phyloP scores from a whole-genome alignment of 2,329 filamentous ascomycete species.

The Paracorniculantispora psalliotae region DNA sequence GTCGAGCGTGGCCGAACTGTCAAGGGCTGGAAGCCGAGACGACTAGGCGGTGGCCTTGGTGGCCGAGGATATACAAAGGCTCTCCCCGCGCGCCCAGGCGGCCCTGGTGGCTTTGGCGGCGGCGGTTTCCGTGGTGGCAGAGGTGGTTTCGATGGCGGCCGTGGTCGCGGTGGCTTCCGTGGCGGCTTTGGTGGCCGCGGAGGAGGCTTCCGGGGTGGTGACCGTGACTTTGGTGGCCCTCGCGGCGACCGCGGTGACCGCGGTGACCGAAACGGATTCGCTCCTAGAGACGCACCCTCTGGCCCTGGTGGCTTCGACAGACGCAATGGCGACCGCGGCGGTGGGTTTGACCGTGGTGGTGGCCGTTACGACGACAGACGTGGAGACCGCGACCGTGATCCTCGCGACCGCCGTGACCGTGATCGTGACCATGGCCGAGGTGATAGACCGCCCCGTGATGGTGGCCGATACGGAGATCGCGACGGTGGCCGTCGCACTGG shows the following conservation, averaged over 20 bases:
- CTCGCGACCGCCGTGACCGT: slow-evolving; percentile 29
- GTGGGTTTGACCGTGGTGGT: slow-evolving; percentile 37
- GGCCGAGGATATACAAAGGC: slow-evolving; percentile 90
- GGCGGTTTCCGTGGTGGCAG: slow-evolving; percentile 42
- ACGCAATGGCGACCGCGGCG: slow-evolving; percentile 41
- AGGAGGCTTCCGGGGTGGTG: slow-evolving; percentile 48
- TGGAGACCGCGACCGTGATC: slow-evolving; percentile 42
- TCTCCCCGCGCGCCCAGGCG: slow-evolving; percentile 64
- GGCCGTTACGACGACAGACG: slow-evolving; percentile 40
- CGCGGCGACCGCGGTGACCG: slow-evolving; percentile 30
- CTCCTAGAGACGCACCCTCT: slow-evolving; percentile 55
- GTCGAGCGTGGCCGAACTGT: slow-evolving; percentile 94
- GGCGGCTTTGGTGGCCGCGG: slow-evolving; percentile 34
- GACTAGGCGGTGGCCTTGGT: slow-evolving; percentile 86
- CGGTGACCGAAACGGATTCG: slow-evolving; percentile 43
- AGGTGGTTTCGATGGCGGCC: slow-evolving; percentile 42
- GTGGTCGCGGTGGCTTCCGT: slow-evolving; percentile 39
- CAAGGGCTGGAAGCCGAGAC: slow-evolving; percentile 85
- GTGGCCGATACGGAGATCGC: slow-evolving; percentile 42
- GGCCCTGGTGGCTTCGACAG: slow-evolving; percentile 50
- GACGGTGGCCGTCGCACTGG: slow-evolving; percentile 51
- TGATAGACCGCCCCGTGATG: slow-evolving; percentile 29
- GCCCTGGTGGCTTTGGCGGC: slow-evolving; percentile 51
- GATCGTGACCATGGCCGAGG: slow-evolving; percentile 16
- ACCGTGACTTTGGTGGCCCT: slow-evolving; percentile 28